These are phyloP conservation scores for Eucalyptus erythrocorys DNA, from an alignment of 345 rosid species.

Conservation along the genomic window DNA sequence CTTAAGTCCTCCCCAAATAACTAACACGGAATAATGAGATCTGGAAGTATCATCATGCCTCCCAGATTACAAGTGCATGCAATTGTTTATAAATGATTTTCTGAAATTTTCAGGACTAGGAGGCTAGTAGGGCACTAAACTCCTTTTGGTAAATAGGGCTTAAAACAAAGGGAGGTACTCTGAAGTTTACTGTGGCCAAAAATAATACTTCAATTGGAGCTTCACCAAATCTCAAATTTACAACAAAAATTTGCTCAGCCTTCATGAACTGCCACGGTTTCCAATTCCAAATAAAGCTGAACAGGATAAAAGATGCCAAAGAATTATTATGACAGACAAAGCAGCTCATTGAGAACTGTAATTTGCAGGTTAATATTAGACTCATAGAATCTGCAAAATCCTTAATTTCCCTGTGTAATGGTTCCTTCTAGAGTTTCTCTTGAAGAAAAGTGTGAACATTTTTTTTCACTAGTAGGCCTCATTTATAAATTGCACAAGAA, in stretches of 20 bases:
- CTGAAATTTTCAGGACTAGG: background rate
- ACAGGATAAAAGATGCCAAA: background rate
- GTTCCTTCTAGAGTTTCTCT: background rate
- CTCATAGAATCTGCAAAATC: background rate
- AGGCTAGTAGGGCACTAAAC: background rate
- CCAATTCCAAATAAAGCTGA: background rate
- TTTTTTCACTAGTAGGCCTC: background rate
- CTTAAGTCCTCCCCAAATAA: background rate
- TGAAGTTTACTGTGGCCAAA: background rate
- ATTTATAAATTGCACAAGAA: background rate
- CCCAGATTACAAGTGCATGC: background rate
- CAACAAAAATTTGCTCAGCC: background rate
- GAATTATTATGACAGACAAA: background rate
- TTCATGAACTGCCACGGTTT: background rate
- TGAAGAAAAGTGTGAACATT: background rate
- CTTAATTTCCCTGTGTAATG: background rate
- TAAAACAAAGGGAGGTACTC: background rate
- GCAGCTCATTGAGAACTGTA: background rate
- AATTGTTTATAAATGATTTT: background rate
- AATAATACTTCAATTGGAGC: background rate
- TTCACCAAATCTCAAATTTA: background rate
- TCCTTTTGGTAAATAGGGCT: background rate
- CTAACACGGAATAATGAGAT: background rate
- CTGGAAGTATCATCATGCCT: background rate
- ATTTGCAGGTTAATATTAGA: background rate